phyloP scores from a whole-genome alignment of 306 rosid genomes.

The Crataegus laevigata region DNA sequence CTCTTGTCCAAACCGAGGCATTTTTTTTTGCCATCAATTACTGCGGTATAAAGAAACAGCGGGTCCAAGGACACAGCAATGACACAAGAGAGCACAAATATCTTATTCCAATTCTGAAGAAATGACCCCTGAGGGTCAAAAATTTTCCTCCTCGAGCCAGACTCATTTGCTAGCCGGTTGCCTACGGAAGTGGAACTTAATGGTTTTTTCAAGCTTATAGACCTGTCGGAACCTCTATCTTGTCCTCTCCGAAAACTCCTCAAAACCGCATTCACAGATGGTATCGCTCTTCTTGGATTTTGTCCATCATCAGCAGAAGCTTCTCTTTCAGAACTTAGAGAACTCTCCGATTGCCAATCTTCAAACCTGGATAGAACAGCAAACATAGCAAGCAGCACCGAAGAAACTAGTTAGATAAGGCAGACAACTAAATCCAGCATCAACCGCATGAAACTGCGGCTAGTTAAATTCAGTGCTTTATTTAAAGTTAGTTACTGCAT shows the following conservation, averaged over 20 bases:
- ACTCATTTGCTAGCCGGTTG: constrained; percentile 21
- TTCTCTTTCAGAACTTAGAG: constrained; percentile 25
- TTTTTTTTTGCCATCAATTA: constrained; percentile 5
- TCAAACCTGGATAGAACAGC: constrained; percentile 38
- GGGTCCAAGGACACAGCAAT: constrained; percentile 79
- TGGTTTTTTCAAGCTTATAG: constrained; percentile 4
- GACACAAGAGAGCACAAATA: constrained; percentile 66
- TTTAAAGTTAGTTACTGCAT: neutral
- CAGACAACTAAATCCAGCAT: neutral
- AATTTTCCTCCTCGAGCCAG: constrained; percentile 26
- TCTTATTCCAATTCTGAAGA: constrained; percentile 84
- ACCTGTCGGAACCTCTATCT: constrained; percentile 17
- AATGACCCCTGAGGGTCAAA: constrained; percentile 71
- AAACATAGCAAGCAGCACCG: neutral
- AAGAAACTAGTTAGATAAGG: too few relatives aligned
- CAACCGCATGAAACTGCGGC: neutral
- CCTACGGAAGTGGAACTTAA: constrained; percentile 8
- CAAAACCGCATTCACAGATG: constrained; percentile 17
- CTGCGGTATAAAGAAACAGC: constrained; percentile 64
- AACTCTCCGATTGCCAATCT: constrained; percentile 50
- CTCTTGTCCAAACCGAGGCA: constrained; percentile 35
- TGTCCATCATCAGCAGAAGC: constrained; percentile 21
- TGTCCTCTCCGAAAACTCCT: constrained; percentile 17
- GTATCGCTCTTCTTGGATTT: constrained; percentile 25
- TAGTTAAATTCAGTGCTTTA: neutral